These are phyloP conservation scores for Lasiosphaeria miniovina DNA, from an alignment of 495 filamentous ascomycete species.

Conservation along the genomic window DNA sequence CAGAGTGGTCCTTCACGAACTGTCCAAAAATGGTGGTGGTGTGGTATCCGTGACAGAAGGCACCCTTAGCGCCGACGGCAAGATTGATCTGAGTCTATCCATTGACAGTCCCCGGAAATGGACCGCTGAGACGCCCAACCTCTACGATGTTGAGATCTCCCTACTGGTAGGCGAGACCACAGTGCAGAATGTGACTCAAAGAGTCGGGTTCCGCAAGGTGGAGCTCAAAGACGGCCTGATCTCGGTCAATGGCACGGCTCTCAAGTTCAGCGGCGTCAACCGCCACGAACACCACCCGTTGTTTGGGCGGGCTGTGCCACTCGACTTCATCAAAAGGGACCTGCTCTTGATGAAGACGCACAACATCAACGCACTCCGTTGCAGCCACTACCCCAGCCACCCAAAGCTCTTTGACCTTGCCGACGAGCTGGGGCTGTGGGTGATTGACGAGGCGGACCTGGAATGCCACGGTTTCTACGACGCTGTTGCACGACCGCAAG, in stretches of 20 bases:
- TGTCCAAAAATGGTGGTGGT: constrained; percentile 20
- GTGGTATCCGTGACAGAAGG: constrained; percentile 18
- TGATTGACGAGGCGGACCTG: constrained; percentile 70
- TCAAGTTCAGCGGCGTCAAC: constrained; percentile 60
- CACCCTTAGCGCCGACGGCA: constrained; percentile 7
- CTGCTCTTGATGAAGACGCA: constrained; percentile 64
- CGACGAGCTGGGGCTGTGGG: constrained; percentile 66
- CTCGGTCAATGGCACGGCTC: constrained; percentile 55
- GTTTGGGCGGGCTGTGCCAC: constrained; percentile 57
- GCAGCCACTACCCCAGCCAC: constrained; percentile 61
- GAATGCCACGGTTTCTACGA: constrained; percentile 67
- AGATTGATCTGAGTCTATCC: constrained; percentile 35
- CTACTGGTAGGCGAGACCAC: constrained; percentile 8
- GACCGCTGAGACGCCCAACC: constrained; percentile 63
- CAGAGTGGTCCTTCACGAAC: constrained; percentile 33
- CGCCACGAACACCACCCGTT: constrained; percentile 62
- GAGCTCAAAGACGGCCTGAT: constrained; percentile 56
- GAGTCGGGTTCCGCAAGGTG: constrained; percentile 57
- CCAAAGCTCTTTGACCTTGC: constrained; percentile 57
- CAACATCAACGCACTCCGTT: constrained; percentile 64
- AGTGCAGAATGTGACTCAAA: constrained; percentile 18
- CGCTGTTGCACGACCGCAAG: constrained; percentile 43
- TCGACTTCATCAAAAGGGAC: constrained; percentile 54
- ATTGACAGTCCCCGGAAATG: constrained; percentile 54
- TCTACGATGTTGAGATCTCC: constrained; percentile 51